phyloP scores from a whole-genome alignment of 2,329 filamentous ascomycete species.

The Cordyceps cicadae region DNA sequence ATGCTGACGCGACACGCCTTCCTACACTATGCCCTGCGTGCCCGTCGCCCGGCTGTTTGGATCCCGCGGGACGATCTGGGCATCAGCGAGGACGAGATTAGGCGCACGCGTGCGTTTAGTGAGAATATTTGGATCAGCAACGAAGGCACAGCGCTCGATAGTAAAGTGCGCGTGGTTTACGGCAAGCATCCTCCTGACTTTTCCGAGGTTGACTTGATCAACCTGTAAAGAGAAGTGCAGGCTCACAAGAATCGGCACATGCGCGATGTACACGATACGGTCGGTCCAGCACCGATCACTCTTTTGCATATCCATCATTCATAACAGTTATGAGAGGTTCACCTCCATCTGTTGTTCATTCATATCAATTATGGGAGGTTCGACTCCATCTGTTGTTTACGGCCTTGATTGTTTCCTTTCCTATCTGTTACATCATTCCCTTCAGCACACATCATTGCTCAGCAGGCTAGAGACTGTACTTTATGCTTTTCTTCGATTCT shows the following conservation, averaged over 20 bases:
- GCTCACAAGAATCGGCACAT: background rate
- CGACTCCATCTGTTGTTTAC: background rate
- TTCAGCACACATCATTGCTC: background rate
- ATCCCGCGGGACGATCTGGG: slow-evolving; percentile 86
- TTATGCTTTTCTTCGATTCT: background rate
- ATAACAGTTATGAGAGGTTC: background rate
- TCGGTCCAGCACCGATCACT: background rate
- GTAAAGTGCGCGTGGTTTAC: slow-evolving; percentile 74
- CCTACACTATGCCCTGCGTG: slow-evolving; percentile 78
- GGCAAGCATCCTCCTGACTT: slow-evolving; percentile 82
- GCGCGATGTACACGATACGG: background rate
- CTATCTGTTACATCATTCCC: background rate
- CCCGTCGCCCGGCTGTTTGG: slow-evolving; percentile 83
- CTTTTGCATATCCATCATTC: background rate
- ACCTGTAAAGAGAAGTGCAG: slow-evolving; percentile 43
- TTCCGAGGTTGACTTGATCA: slow-evolving; percentile 78
- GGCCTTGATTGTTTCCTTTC: background rate
- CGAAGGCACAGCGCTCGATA: slow-evolving; percentile 80
- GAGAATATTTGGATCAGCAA: slow-evolving; percentile 89
- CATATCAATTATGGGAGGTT: background rate
- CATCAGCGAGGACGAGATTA: slow-evolving; percentile 84
- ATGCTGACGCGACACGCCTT: slow-evolving; percentile 80
- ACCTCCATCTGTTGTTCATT: background rate
- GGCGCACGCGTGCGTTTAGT: slow-evolving; percentile 66
- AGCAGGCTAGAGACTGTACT: background rate